Conservation (phyloP, 2,329 filamentous ascomycete genomes). For the Xylariaceae sp. region DNA sequence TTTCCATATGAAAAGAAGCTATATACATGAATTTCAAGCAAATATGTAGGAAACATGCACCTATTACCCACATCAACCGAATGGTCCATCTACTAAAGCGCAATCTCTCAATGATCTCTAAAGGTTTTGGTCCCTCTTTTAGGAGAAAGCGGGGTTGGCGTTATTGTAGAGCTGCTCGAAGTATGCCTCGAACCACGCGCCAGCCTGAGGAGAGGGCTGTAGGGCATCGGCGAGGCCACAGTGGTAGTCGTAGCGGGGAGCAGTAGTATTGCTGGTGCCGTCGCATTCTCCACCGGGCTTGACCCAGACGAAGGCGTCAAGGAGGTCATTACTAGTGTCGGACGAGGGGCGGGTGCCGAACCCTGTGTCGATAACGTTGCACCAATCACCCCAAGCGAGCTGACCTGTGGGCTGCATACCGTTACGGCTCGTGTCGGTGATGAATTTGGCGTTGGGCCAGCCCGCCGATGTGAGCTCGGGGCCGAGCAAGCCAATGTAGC, state of each 20-base stretch:
- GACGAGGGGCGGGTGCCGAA: conserved; percentile 54
- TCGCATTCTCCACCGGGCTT: conserved; percentile 55
- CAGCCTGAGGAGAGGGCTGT: conserved; percentile 65
- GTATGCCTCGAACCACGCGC: conserved; percentile 63
- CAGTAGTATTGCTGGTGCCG: conserved; percentile 37
- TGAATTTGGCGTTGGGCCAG: conserved; percentile 40
- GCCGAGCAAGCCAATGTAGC: conserved; percentile 62
- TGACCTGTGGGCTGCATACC: conserved; percentile 52
- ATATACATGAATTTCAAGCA: no score
- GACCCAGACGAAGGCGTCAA: conserved; percentile 60
- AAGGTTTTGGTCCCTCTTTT: no score
- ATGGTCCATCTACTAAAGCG: no score
- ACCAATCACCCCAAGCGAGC: conserved; percentile 56
- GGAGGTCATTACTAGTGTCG: conserved; percentile 47
- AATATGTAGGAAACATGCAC: no score
- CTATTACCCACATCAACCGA: no score
- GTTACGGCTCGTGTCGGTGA: conserved; percentile 30
- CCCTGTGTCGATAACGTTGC: conserved; percentile 54
- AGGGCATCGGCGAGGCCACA: conserved; percentile 53
- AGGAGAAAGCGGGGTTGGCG: conserved; percentile 49
- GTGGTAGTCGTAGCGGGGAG: conserved; percentile 47
- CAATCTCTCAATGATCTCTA: no score
- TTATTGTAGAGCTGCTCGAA: conserved; percentile 54
- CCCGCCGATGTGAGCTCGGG: conserved; percentile 51
- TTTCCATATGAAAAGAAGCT: no score